phyloP scores from a whole-genome alignment of 1,139 yeast genomes.

The Blastobotrys elegans region DNA sequence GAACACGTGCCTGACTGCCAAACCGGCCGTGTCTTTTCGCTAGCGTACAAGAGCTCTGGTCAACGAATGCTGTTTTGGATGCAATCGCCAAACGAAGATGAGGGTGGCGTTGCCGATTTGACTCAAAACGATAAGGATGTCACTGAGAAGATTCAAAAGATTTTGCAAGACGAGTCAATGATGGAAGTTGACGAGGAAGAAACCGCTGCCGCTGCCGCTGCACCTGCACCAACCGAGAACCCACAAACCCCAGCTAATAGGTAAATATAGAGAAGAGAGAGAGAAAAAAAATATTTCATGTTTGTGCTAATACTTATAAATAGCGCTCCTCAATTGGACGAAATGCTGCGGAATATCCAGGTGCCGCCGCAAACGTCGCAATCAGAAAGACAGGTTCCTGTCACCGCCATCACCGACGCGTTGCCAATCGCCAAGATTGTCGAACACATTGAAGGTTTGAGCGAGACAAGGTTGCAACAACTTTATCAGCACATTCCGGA shows the following conservation, averaged over 20 bases:
- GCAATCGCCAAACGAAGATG: constrained; percentile 63
- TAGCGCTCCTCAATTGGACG: background rate
- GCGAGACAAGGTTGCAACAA: constrained; percentile 37
- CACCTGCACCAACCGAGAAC: constrained; percentile 2
- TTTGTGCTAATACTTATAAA: constrained; percentile 9
- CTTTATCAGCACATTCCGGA: constrained; percentile 45
- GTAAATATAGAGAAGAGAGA: constrained; percentile 8
- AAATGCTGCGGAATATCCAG: constrained; percentile 2
- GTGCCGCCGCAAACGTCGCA: background rate
- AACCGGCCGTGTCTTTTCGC: constrained; percentile 80
- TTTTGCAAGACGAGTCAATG: constrained; percentile 43
- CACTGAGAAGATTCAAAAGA: constrained; percentile 47
- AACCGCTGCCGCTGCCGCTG: background rate
- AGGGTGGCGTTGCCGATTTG: constrained; percentile 45
- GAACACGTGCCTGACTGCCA: constrained; percentile 66
- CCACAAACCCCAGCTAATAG: constrained; percentile 11
- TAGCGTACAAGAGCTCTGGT: constrained; percentile 78
- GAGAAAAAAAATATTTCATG: constrained; percentile 1
- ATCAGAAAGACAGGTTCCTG: constrained; percentile 20
- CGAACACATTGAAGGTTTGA: constrained; percentile 38
- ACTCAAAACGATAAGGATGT: constrained; percentile 59
- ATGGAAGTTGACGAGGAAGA: constrained; percentile 36
- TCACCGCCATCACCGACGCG: constrained; percentile 38
- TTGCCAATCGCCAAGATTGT: constrained; percentile 40
- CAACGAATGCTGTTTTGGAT: constrained; percentile 87